Evolutionary conservation across 2,329 filamentous ascomycete species (phyloP), one percentile per base, ranked within the genome.

Genomic region (Cryoendolithus antarcticus): DNA sequence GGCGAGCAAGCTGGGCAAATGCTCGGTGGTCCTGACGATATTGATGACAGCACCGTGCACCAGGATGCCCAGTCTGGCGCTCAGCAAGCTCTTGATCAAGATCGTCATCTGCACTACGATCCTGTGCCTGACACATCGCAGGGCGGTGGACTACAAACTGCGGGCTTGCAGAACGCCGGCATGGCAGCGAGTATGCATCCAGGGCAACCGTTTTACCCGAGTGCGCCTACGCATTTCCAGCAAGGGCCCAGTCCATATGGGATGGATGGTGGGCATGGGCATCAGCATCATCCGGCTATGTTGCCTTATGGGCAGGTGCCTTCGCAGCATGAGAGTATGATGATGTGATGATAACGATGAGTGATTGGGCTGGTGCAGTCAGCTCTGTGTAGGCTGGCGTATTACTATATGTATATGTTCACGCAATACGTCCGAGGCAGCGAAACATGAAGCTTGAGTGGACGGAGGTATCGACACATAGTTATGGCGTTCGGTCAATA

Each of bases 81-180:
- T 21, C 30, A 33, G 27, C 30, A 30, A 8, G 34, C 30, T 13
- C 45, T 41, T 36, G 36, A 40, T 38, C 43, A 44, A 28, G 49
- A 54, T 10, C 40, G 50, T 9, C 48, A 52, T 37, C 49, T 56
- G 5, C 48, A 49, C 13, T 56, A 55, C 39, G 53, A 55, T 34
- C 47, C 50, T 10, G 40, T 48, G 5, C 39, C 47, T 4, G 39
- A 38, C 33, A 29, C 31, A n/a, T 38, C 30, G 12, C 37, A 37
- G n/a, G 38, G 38, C 33, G 45, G 41, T 12, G 48, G 49, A 13
- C 48, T 45, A 10, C 47, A 51, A 27, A 45, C 3, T 32, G 12
- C 30, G 30, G 10, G 19, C 19, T 6, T 48, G 43, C 44, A 46
- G 6, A 21, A 6, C 6, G 19, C 19, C 3, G 19, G 19, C 19